Evolutionary conservation across 306 rosid species (phyloP), one percentile per base, ranked within the genome.

Genomic region (Amphicarpaea edgeworthii): DNA sequence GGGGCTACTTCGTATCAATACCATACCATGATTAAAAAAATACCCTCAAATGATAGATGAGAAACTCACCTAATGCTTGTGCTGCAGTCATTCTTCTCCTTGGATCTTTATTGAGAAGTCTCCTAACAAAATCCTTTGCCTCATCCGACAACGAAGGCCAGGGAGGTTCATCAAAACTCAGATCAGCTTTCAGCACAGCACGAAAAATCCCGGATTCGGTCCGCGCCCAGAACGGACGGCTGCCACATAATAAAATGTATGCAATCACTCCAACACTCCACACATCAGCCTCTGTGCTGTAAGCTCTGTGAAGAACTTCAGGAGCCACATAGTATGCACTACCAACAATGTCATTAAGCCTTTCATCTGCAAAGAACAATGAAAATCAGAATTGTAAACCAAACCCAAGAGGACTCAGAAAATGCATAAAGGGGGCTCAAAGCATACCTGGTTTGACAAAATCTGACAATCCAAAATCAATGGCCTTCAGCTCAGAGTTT

Each of bases 241-340:
- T 91, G 41, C 98, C 98, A 68, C 98, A 94, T 77, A 94, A 83
- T 49, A 94, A 87, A 76, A 91, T 91, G 76, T 90, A 94, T 41
- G 98, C 96, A 86, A 94, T 91, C 77, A 94, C 98, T 1, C 98
- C 98, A 66, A 94, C 81, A 65, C 98, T 94, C 98, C 98, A 94
- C 32, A 88, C 84, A 45, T 94, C 98, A 38, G 98, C 98, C 79
- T 91, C 98, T 24, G 98, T 88, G 43, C 85, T 85, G 82, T 91
- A 94, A 61, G 97, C 85, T 82, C 97, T 87, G 68, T 89, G 98
- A 46, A 94, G 84, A 80, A 94, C 98, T 87, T 94, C 98, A 0
- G 98, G 98, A 75, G 98, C 97, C 16, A 94, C 97, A 74, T 94
- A 94, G 84, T 94, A 94, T n/a, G 98, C 98, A 53, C 98, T 94